phyloP scores from a whole-genome alignment of 176 grass and related monocot species.

The Zoysia japonica region DNA sequence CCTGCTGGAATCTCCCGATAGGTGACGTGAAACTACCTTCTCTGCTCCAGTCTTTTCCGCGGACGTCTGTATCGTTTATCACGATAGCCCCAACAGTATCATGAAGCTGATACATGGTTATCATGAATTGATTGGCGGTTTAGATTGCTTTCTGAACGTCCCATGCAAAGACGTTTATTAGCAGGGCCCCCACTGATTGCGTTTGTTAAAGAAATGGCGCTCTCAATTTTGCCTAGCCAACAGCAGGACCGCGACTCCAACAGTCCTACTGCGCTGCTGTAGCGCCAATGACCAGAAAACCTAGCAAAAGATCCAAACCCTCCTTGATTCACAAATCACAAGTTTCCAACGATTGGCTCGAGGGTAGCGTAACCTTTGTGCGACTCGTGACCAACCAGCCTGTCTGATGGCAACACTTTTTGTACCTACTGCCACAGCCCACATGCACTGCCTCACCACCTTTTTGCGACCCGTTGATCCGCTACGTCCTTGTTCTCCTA shows the following conservation, averaged over 20 bases:
- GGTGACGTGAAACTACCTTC: slow-evolving; percentile 41
- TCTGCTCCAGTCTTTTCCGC: background rate
- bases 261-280: background rate
- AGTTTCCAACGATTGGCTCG: background rate
- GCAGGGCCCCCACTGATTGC: background rate
- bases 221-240: background rate
- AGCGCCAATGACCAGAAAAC: background rate
- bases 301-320: background rate
- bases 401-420: slow-evolving; percentile 1
- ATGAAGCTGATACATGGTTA: background rate
- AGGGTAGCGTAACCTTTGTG: background rate
- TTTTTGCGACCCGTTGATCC: background rate
- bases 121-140: background rate
- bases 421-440: background rate
- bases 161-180: background rate
- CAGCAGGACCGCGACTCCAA: background rate
- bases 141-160: background rate
- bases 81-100: background rate
- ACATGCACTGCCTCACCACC: background rate
- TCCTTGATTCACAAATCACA: background rate
- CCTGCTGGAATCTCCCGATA: slow-evolving; percentile 85
- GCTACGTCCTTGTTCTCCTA: background rate
- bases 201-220: background rate
- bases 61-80: background rate
- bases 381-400: slow-evolving; percentile 2